Evolutionary conservation across 192 early-diverging fungal species (phyloP), one percentile per base, ranked within the genome.

Genomic region (Coemansia sp.): DNA sequence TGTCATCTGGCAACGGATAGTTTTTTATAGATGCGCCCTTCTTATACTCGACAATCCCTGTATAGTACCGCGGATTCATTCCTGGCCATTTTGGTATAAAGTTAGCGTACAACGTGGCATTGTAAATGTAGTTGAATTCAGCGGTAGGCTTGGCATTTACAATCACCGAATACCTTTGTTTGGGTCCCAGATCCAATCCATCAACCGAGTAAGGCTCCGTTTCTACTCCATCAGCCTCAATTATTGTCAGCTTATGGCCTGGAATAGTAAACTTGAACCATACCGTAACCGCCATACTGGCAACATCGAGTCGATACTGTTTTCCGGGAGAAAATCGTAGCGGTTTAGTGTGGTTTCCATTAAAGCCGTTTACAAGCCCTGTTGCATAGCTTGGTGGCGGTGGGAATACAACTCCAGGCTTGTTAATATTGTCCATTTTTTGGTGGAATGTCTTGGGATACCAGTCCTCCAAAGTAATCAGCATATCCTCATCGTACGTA

Each of bases 381-480:
- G 19, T 18, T 10, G 53, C 39, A 15, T 33, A 55, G 3, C 39
- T 20, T 9, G 44, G 19, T 14, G 50, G 55, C n/a, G 47, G 53
- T 13, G 41, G 46, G 36, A 52, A 55, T 18, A 48, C 23, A 21
- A 48, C 23, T 28, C 21, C 9, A 28, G 46, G 21, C 46, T 48
- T 28, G 46, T 30, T 28, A 11, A 23, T 11, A 28, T 48, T 23
- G 46, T 48, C 23, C 46, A 28, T 47, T 46, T 26, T 26, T 4
- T 26, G 23, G 23, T 12, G 2, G 45, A 68, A 68, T 20, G 35
- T 41, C 6, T 12, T 7, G 0, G 31, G 68, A 59, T 86, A 88
- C 83, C 83, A 88, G 55, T 87, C 89, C 59, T 85, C 67, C 26
- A 91, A 59, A 35, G 70, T 60, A 21, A 89, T 47, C 7, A 75